Evolutionary conservation across 2,329 filamentous ascomycete genomes (phyloP), one percentile per base, ranked within the genome.

Genomic region (Pseudocercospora fijiensis): DNA sequence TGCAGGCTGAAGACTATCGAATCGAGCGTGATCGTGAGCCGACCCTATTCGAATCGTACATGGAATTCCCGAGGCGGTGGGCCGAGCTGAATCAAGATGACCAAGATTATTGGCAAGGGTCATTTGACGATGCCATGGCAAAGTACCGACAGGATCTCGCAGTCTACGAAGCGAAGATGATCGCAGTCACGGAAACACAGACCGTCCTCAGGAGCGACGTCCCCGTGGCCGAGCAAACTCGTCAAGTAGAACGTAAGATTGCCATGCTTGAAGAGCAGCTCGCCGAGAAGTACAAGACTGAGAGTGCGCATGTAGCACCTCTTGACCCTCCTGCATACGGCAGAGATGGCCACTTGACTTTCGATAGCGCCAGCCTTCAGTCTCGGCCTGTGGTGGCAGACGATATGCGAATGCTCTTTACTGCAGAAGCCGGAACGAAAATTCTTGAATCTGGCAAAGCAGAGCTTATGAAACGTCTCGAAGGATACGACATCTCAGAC

Each of bases 361-460:
- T 69, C 30, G 68, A 70, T 52, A 70, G 62, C 45, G 57, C 65
- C 51, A 66, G 61, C 24, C 57, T 68, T 24, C 65, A 68, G 22
- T 67, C 66, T 49, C 64, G 66, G 26, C 63, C 63, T 5, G 66
- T 70, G 2, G 66, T 70, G 13, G 71, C 64, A 61, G 78, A 78
- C 64, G 80, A 82, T 72, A 81, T 80, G 72, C 79, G 80, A 71
- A 80, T 83, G 73, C 78, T 78, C 43, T 82, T 81, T 65, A 79
- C 79, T 66, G 80, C 80, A 41, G 77, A 78, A 51, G 79, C 81
- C 61, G 81, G 81, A 49, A 77, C 78, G 43, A 78, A 79, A 67
- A 82, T 83, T 61, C 76, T 83, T 45, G 79, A 81, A 60, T 78
- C 76, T 69, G 81, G 81, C 61, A 83, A 83, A 68, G 78, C 80